Conservation (phyloP, 2,329 filamentous ascomycete genomes). For the Mariannaea elegans region DNA sequence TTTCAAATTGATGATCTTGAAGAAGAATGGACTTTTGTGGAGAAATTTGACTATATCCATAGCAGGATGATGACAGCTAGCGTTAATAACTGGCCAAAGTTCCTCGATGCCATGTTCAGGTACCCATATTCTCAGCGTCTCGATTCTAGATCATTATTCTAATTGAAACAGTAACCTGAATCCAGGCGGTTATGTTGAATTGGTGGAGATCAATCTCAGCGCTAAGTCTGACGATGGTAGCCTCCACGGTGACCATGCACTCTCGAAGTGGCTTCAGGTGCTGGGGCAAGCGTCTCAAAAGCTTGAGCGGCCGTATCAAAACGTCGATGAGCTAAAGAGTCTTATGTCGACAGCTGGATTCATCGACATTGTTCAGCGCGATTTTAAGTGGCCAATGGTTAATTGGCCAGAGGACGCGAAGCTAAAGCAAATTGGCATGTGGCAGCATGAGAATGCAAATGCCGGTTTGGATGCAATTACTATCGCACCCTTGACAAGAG, state of each 20-base stretch:
- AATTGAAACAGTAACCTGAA: slow-evolving; percentile 30
- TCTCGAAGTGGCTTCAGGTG: slow-evolving; percentile 33
- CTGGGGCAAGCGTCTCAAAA: slow-evolving; percentile 37
- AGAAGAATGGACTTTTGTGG: slow-evolving; percentile 44
- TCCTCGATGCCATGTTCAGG: slow-evolving; percentile 29
- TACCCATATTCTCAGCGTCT: too few relatives aligned
- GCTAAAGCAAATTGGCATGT: slow-evolving; percentile 3
- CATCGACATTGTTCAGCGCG: not conserved
- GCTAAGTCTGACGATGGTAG: slow-evolving; percentile 43
- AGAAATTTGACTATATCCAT: slow-evolving; percentile 49
- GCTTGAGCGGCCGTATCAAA: slow-evolving; percentile 7
- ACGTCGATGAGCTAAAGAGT: not conserved
- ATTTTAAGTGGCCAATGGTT: slow-evolving; percentile 3
- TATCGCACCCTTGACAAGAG: not conserved
- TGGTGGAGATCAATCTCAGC: slow-evolving; percentile 42
- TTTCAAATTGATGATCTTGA: slow-evolving; percentile 54
- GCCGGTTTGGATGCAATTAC: not conserved
- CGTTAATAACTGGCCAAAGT: too few relatives aligned
- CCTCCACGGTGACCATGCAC: slow-evolving; percentile 33
- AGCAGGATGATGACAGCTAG: slow-evolving; percentile 44
- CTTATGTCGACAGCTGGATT: not conserved
- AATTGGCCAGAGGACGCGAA: slow-evolving; percentile 8
- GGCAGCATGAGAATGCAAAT: slow-evolving; percentile 1
- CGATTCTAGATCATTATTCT: too few relatives aligned
- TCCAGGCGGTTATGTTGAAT: slow-evolving; percentile 43